A percentile compares a stretch with the other conserved stretches of the same genome.
Conservation (phyloP, 768 basidiomycete species). For the Tremella yokohamensis region DNA sequence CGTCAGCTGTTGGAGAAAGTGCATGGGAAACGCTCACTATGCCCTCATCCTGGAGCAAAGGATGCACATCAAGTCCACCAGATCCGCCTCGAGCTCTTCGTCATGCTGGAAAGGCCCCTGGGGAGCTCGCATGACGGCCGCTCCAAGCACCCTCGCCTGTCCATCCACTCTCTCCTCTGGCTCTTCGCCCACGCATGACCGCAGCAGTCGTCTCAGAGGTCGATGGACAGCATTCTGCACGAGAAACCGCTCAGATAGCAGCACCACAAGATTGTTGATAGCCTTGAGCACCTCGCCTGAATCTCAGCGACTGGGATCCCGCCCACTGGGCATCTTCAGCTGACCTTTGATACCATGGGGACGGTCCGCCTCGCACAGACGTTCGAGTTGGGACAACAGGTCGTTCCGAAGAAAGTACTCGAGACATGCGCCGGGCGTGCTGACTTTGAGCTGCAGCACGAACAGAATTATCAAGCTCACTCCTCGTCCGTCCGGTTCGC, state of each 20-base stretch:
- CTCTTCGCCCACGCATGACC: slow-evolving; percentile 88
- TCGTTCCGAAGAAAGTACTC: slow-evolving; percentile 91
- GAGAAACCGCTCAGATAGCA: slow-evolving; percentile 88
- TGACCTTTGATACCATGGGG: slow-evolving; percentile 75
- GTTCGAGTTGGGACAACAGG: slow-evolving; percentile 76
- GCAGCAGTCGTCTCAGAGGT: slow-evolving; percentile 75
- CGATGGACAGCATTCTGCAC: slow-evolving; percentile 86
- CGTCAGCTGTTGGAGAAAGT: slow-evolving; percentile 54
- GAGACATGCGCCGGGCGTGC: slow-evolving; percentile 80
- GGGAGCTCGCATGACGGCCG: slow-evolving; percentile 55
- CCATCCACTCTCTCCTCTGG: slow-evolving; percentile 83
- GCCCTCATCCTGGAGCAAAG: slow-evolving; percentile 88
- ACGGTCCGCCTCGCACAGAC: slow-evolving; percentile 76
- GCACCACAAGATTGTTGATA: slow-evolving; percentile 84
- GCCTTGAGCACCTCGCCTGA: slow-evolving; percentile 74
- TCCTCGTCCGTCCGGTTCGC: slow-evolving; percentile 79
- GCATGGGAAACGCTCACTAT: slow-evolving; percentile 22
- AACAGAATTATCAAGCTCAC: slow-evolving; percentile 54
- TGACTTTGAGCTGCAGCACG: slow-evolving; percentile 46
- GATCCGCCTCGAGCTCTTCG: slow-evolving; percentile 53
- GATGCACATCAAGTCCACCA: slow-evolving; percentile 87
- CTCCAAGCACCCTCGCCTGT: slow-evolving; percentile 68
- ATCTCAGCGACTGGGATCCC: background rate
- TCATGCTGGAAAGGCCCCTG: slow-evolving; percentile 3
- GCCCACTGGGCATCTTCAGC: background rate